These are phyloP conservation scores for Zygosaccharomyces gambellarensis DNA, from an alignment of 805 yeast species.

Conservation along the genomic window DNA sequence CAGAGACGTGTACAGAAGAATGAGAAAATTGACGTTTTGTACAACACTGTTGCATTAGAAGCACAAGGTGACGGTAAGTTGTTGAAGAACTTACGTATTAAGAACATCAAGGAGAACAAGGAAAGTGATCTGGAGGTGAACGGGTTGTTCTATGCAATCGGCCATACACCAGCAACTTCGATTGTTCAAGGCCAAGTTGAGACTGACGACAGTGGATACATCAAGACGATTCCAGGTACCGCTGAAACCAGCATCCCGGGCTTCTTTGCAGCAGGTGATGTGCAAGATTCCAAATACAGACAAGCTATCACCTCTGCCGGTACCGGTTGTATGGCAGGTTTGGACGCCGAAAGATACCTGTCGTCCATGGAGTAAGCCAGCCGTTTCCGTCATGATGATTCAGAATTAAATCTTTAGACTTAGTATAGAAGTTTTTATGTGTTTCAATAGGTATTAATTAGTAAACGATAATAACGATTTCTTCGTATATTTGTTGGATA, in stretches of 20 bases:
- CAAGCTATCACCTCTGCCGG: slow-evolving; percentile 99
- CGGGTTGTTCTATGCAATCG: slow-evolving; percentile 97
- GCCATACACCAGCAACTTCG: slow-evolving; percentile 91
- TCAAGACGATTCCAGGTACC: slow-evolving; percentile 85
- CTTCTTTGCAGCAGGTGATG: slow-evolving; percentile 98
- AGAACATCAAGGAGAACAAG: slow-evolving; percentile 69
- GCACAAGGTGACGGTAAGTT: slow-evolving; percentile 93
- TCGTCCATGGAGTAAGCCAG: slow-evolving; percentile 47
- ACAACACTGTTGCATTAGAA: slow-evolving; percentile 77
- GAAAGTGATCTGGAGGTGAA: slow-evolving; percentile 66
- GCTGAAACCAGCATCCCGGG: slow-evolving; percentile 82
- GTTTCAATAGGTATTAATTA: neutral
- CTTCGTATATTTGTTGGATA: neutral
- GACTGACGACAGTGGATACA: slow-evolving; percentile 83
- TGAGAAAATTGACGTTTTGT: slow-evolving; percentile 86
- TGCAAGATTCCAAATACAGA: slow-evolving; percentile 93
- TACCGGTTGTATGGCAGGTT: slow-evolving; percentile 98
- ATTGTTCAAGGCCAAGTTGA: slow-evolving; percentile 75
- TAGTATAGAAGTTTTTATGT: slow-evolving; percentile 1
- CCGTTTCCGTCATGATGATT: neutral
- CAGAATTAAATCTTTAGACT: neutral
- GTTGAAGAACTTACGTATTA: slow-evolving; percentile 57
- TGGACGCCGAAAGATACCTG: slow-evolving; percentile 83
- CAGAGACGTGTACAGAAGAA: slow-evolving; percentile 82
- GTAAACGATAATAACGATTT: neutral